These are phyloP conservation scores for Myrica gale DNA, from an alignment of 306 rosid genomes.

Conservation along the genomic window DNA sequence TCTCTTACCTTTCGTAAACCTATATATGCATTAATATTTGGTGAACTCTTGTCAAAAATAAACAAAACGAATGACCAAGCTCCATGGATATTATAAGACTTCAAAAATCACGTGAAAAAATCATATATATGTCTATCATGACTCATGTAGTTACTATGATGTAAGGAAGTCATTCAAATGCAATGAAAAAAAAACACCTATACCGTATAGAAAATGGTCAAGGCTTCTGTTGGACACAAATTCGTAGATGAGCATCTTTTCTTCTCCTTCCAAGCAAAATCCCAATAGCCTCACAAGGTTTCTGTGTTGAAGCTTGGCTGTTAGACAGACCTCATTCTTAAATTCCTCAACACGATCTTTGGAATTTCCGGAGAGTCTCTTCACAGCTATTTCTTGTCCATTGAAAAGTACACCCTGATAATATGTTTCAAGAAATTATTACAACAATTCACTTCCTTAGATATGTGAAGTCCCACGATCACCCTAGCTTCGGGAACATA, in stretches of 20 bases:
- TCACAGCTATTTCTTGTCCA: constrained; percentile 30
- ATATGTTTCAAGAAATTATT: background rate
- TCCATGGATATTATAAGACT: too few relatives aligned
- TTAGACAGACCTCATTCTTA: constrained; percentile 35
- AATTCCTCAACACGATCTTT: constrained; percentile 33
- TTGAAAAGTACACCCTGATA: constrained; percentile 32
- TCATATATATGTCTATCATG: too few relatives aligned
- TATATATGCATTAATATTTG: too few relatives aligned
- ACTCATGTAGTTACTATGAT: background rate
- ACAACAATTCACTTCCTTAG: background rate
- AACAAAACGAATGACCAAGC: too few relatives aligned
- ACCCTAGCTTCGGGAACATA: too few relatives aligned
- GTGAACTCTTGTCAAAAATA: too few relatives aligned
- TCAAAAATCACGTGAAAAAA: too few relatives aligned
- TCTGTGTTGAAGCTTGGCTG: constrained; percentile 33
- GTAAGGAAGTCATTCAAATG: too few relatives aligned
- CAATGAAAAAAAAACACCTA: too few relatives aligned
- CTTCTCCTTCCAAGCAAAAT: constrained; percentile 33
- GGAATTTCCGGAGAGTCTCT: constrained; percentile 35
- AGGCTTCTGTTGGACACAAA: constrained; percentile 40
- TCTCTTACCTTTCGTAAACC: too few relatives aligned
- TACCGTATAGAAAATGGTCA: constrained; percentile 27
- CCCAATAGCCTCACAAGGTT: constrained; percentile 27
- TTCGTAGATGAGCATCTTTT: constrained; percentile 42
- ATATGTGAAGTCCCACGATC: background rate